Evolutionary conservation across 2,329 filamentous ascomycete species (phyloP), one percentile per base, ranked within the genome.

Genomic region (Tolypocladium guangdongense): DNA sequence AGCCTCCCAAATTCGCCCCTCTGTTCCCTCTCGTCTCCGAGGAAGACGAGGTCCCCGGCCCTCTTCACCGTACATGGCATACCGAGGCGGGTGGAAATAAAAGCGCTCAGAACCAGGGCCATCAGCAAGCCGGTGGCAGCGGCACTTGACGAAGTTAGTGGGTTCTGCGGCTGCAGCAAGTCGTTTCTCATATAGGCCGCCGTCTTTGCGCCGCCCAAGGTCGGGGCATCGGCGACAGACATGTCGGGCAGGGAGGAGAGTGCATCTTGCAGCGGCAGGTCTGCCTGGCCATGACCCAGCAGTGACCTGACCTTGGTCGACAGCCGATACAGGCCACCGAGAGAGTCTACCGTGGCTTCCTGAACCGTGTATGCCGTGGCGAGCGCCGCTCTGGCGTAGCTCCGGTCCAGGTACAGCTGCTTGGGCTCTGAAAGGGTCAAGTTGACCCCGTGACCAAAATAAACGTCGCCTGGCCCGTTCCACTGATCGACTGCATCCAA

Each of bases 381-480:
- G 58, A 91, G 72, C 2, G 80, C 80, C 46, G 84, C 80, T 54
- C 84, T 83, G 43, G 82, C 83, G 64, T 89, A 91, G 49, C 80
- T 77, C 38, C 73, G 70, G 60, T 84, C 78, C 5, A 90, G 71
- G 57, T 81, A 77, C 36, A 74, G 71, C 58, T 82, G 78, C 47
- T 81, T 74, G 3, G 80, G 73, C 49, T 87, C 82, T 49, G 78
- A 76, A 49, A 89, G 65, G 70, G 81, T 81, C 49, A 75, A 67
- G 2, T 72, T 73, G 8, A 77, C 76, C 58, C 77, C 80, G 14
- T 78, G 80, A 4, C 83, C 85, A 5, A 89, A 65, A 58, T 90
- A 84, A 48, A 86, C 76, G 62, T 91, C 87, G 7, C 73, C 73
- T 0, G 87, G 86, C 0, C 87, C 88, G 60, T 85, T 81, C 87